Base-by-base conservation (phyloP, 768 basidiomycete species). In the Exidia glandulosa region DNA sequence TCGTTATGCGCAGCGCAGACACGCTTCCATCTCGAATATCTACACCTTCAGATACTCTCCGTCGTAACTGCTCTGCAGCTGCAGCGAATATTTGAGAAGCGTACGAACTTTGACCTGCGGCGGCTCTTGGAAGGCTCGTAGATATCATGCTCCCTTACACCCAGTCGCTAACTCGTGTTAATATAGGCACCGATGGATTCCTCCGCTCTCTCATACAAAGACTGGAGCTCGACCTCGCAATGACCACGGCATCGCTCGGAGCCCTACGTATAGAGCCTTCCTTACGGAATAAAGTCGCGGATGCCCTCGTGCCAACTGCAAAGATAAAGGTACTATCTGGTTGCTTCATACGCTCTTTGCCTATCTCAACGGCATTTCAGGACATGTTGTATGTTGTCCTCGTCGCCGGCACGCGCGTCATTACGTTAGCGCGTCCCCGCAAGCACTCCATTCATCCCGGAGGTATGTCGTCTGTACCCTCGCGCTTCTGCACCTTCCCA, bases 401-500 rank as follows among this genome's bases (percentile, higher is more conserved):
- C n/a, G 75, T 95, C 29, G 86, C 87, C 0, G 79, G 80, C 55
- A 86, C 83, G 29, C 83, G 81, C 30, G 86, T 95, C 0, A 80
- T 97, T 29, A 94, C 93, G 2, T 78, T 99, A 7, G 85, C 94
- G 9, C 77, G 95, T 61, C 95, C 95, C 0, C 86, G 80, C 69
- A 94, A 90, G 67, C 95, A 97, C 67, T 94, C 92, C 0, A 93
- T 99, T 65, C 94, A 99, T 69, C 94, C 94, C 23, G 84, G 90
- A 48, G 91, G 91, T 88, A 64, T 57, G 75, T 64, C n/a, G n/a
- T n/a, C n/a, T n/a, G n/a, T n/a, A n/a, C n/a, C n/a, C n/a, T n/a
- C n/a, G n/a, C n/a, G n/a, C n/a, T n/a, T n/a, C n/a, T n/a, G 75
- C 64, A 32, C 58, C 23, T 58, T 61, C 58, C 41, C n/a, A 30